A percentile compares a stretch with the other conserved stretches of the same genome.
These are phyloP conservation scores for Persicaria maculosa DNA, from an alignment of 148 eudicot species.

Conservation along the genomic window DNA sequence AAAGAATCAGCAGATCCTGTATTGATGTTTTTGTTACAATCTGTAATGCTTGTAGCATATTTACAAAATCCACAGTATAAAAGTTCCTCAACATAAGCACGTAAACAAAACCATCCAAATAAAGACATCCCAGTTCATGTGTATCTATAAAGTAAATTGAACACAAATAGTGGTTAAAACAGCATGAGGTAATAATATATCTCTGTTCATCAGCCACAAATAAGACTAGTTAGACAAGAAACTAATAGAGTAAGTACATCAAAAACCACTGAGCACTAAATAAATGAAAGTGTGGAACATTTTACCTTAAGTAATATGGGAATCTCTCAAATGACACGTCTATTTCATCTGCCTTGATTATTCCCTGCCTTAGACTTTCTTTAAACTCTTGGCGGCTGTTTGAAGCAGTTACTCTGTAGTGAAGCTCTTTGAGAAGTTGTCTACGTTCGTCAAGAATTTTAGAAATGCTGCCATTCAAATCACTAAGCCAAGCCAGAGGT, in stretches of 20 bases:
- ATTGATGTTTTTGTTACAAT: neutral
- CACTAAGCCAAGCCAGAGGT: slow-evolving; percentile 39
- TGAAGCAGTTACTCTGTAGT: slow-evolving; percentile 33
- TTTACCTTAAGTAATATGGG: slow-evolving; percentile 80
- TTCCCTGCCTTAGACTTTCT: slow-evolving; percentile 44
- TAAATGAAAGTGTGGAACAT: slow-evolving; percentile 3
- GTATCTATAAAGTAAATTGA: neutral
- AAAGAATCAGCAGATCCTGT: neutral
- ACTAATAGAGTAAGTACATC: neutral
- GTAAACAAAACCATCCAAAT: neutral
- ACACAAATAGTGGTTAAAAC: neutral
- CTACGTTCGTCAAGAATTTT: slow-evolving; percentile 51
- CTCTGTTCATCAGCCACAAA: neutral
- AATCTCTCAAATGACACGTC: slow-evolving; percentile 71
- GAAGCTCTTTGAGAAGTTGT: slow-evolving; percentile 44
- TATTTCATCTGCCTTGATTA: slow-evolving; percentile 38
- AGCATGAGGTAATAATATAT: neutral
- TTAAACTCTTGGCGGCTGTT: slow-evolving; percentile 52
- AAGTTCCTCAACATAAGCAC: neutral
- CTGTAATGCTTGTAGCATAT: neutral
- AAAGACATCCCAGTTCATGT: neutral
- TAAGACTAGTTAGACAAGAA: too few relatives aligned
- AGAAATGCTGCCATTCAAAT: slow-evolving; percentile 37
- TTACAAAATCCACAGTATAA: neutral
- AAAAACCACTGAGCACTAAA: neutral